Evolutionary conservation across 2,329 filamentous ascomycete species (phyloP), one percentile per base, ranked within the genome.

Genomic region (Rhinocladiella mackenziei): DNA sequence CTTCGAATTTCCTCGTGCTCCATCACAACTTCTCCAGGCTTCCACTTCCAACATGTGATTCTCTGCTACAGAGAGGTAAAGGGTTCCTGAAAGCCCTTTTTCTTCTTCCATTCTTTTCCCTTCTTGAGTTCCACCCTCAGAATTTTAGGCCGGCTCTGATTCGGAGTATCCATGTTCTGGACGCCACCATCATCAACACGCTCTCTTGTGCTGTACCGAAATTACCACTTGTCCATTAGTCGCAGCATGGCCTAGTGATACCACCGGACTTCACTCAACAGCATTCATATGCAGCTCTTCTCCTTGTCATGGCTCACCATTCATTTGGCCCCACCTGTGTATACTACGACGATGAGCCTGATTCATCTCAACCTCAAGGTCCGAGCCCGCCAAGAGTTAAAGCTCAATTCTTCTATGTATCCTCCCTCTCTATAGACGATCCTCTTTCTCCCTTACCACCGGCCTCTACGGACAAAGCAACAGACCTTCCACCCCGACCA

Each of bases 391-490:
- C 78, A 0, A 60, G 55, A 18, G 64, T 84, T 41, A 72, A 75
- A 22, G 75, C 83, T 15, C 86, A 88, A 52, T 95, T 88, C 69
- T 95, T 95, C 66, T 95, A 94, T 65, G 77, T 81, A 10, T 92
- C 88, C 8, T 72, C 81, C 9, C 76, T 91, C 37, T 83, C 88
- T 20, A 89, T 95, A 60, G 89, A 95, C 59, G 89, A 95, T 59
- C 87, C 87, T 17, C 74, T 94, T n/a, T 87, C 84, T 7, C 77
- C 83, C 64, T 74, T 67, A 60, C 79, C 63, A 62, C 77, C 60
- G 57, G 75, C 62, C 51, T 72, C 62, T 67, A 82, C 66, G 15
- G 63, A 64, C 35, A 64, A 61, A 38, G 61, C 73, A 10, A 75
- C 70, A 43, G 64, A 74, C 43, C 73, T 76, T 25, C 77, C 80